Evolutionary conservation across 768 basidiomycete genomes (phyloP), one percentile per base, ranked within the genome.

Genomic region (Boletellus sp.): DNA sequence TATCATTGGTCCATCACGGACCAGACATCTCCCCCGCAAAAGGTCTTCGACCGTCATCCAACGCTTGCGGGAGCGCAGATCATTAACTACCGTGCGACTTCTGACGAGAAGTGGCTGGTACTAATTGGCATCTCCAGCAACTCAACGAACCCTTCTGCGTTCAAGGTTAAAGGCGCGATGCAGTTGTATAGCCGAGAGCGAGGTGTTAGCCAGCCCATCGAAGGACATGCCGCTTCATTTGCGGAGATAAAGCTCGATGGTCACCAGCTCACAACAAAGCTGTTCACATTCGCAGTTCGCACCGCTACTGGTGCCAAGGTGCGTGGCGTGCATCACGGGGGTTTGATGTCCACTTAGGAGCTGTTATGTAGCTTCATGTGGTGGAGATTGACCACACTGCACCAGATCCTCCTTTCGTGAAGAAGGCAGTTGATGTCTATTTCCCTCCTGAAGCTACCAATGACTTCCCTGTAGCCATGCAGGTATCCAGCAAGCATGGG

Each of bases 391-490:
- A 98, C 68, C 96, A 98, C 70, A 80, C 85, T 52, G 87, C 90
- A 10, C 85, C 92, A 6, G 90, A 95, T 61, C 88, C 94, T 16
- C 87, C 87, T 7, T 99, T 96, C 75, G 79, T 80, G 31, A 99
- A 99, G 80, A 98, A 96, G 72, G 90, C 90, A 11, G 94, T 98
- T 53, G 96, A 99, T 59, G 95, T 99, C 32, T 99, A 94, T 77
- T 99, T 98, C 81, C 96, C 96, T 46, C 86, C 94, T 1, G 96
- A 99, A 68, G 96, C 96, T 6, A 87, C 85, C 45, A 97, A 94
- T 66, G 96, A 99, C 65, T 99, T 99, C 78, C 96, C 96, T 16
- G 96, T 99, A 24, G 92, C 96, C 24, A 98, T 99, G 93, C 96
- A 99, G 67, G 92, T 98, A 32, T 98, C 96, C 35, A 85, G 87